A percentile compares a stretch with the other conserved stretches of the same genome.
Conservation (phyloP, 805 yeast species). For the Candida ficus region DNA sequence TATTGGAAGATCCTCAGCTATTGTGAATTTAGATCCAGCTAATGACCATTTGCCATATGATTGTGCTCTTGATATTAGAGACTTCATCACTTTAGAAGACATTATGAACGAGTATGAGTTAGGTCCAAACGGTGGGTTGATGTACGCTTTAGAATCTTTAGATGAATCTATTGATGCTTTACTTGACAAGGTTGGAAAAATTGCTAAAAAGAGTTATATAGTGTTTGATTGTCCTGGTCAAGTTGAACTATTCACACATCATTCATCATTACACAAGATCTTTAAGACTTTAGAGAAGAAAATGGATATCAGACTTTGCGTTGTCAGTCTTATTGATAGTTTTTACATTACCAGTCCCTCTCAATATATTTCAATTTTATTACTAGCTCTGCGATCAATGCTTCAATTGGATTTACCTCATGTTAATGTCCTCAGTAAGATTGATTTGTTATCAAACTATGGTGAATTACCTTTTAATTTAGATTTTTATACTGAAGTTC, state of each 20-base stretch:
- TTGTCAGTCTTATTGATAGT: constrained; percentile 82
- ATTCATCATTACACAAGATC: constrained; percentile 63
- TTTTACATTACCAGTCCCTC: constrained; percentile 80
- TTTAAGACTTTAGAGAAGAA: constrained; percentile 60
- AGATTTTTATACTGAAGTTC: constrained; percentile 89
- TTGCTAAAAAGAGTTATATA: constrained; percentile 53
- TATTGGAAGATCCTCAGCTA: constrained; percentile 83
- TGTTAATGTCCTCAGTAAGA: constrained; percentile 85
- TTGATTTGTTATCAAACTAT: constrained; percentile 72
- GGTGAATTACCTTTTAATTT: constrained; percentile 79
- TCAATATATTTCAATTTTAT: constrained; percentile 75
- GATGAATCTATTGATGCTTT: constrained; percentile 57
- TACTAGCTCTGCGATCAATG: constrained; percentile 87
- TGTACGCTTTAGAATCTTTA: constrained; percentile 74
- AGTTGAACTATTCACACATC: constrained; percentile 91
- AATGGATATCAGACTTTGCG: constrained; percentile 70
- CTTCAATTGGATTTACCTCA: constrained; percentile 90
- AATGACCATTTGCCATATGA: constrained; percentile 69
- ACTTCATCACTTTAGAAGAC: constrained; percentile 69
- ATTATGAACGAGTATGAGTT: constrained; percentile 65
- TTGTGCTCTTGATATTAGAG: constrained; percentile 73
- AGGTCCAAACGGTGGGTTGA: constrained; percentile 88
- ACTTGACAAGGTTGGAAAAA: constrained; percentile 45
- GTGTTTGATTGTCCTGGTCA: constrained; percentile 95
- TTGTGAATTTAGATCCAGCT: constrained; percentile 90